phyloP scores from a whole-genome alignment of 2,329 filamentous ascomycete species.

The Camillea tinctor region DNA sequence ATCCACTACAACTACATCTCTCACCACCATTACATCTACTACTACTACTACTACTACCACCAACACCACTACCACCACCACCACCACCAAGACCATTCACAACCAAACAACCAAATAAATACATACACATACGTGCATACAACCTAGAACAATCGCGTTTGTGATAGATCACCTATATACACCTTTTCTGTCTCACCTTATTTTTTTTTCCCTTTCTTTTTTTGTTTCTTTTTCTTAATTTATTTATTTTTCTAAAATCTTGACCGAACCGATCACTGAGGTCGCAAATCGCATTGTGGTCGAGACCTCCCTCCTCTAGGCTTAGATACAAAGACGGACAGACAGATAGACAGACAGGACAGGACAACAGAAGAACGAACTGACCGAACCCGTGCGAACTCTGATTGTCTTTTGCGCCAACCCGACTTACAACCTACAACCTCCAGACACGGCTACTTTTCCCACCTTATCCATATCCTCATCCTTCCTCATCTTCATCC shows the following conservation, averaged over 20 bases:
- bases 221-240: background rate
- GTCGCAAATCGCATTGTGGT: background rate
- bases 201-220: background rate
- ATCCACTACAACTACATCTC: background rate
- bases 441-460: background rate
- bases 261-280: background rate
- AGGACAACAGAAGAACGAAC: background rate
- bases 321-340: background rate
- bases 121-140: no score
- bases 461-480: background rate
- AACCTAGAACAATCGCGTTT: no score
- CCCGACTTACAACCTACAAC: background rate
- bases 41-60: no score
- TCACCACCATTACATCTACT: no score
- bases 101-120: no score
- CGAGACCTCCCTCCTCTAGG: background rate
- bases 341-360: background rate
- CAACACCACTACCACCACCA: no score
- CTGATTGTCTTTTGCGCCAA: slow-evolving; percentile 1
- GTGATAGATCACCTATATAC: no score
- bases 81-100: no score
- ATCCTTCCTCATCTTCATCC: background rate
- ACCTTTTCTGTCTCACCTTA: no score
- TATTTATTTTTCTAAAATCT: background rate
- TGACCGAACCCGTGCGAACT: background rate